Evolutionary conservation across 768 basidiomycete species (phyloP), one percentile per base, ranked within the genome.

Genomic region (Russula emetica): DNA sequence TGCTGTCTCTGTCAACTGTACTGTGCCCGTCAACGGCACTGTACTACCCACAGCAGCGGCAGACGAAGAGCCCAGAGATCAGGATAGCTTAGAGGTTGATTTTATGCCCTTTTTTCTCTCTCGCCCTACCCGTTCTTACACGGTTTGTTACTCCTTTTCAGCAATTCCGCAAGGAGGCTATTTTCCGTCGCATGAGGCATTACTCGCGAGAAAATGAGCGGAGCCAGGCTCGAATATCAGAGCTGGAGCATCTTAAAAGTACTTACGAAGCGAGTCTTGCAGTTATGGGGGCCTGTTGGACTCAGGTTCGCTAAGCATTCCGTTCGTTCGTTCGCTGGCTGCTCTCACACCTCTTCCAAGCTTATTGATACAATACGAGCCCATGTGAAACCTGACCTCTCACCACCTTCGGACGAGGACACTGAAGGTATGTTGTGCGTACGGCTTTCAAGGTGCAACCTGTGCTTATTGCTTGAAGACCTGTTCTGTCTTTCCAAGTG

Each of bases 151-250:
- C 28, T 18, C 10, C 5, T 45, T 45, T 50, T 30, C 67, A 93
- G 91, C 77, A 82, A n/a, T 93, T 91, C 73, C 84, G 88, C 66
- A 93, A 94, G 74, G 90, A 91, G 69, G 92, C 92, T 49, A 85
- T 94, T 55, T 93, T 85, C 74, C 82, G 92, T 45, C 80, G 89
- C 63, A 92, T 94, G 90, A 85, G 80, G 70, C 84, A 92, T 70
- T 92, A 93, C 73, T 83, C 85, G 60, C 82, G 88, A 65, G 86
- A 91, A 77, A 78, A 85, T 73, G 83, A 87, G 66, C 82, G 88
- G 50, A 82, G 82, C 65, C 79, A 83, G 70, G 72, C 76, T 69
- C 82, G 82, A 60, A 83, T 90, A 58, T 79, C 79, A 51, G 82
- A 86, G 67, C 73, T 93, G 34, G 87, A 91, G 72, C 79, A 78